A percentile compares a stretch with the other conserved stretches of the same genome.
These are phyloP conservation scores for Penicillium herquei DNA, from an alignment of 495 filamentous ascomycete species.

Conservation along the genomic window DNA sequence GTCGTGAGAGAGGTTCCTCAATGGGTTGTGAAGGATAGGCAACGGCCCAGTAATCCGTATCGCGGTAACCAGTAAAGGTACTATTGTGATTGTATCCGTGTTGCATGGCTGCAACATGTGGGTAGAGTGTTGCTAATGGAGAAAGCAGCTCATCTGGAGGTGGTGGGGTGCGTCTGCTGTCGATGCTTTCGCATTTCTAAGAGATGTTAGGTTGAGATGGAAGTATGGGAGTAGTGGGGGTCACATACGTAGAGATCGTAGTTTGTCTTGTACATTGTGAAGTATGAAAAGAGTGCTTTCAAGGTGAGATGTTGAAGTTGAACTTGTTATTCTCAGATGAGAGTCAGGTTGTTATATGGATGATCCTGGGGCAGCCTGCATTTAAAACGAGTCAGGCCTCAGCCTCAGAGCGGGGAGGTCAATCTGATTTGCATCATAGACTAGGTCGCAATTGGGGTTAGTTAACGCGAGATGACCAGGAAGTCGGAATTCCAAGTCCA, in stretches of 20 bases:
- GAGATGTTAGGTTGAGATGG: background rate
- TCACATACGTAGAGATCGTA: conserved; percentile 33
- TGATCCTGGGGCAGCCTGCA: too few relatives aligned
- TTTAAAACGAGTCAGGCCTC: conserved; percentile 6
- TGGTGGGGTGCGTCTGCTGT: conserved; percentile 23
- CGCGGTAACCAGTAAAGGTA: conserved; percentile 39
- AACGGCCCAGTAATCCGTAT: conserved; percentile 39
- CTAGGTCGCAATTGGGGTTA: background rate
- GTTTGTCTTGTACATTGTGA: conserved; percentile 46
- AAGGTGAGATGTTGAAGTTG: background rate
- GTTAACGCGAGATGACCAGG: background rate
- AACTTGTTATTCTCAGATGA: background rate
- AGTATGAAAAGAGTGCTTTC: background rate
- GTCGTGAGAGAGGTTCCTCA: conserved; percentile 20
- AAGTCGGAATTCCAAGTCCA: background rate
- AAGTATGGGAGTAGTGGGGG: conserved; percentile 27
- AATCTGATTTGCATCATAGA: conserved; percentile 1
- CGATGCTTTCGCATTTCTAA: conserved; percentile 24
- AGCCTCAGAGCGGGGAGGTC: conserved; percentile 10
- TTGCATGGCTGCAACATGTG: conserved; percentile 41
- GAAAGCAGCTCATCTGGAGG: conserved; percentile 37
- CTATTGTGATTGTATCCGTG: conserved; percentile 32
- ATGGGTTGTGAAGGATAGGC: conserved; percentile 31
- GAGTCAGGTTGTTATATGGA: too few relatives aligned
- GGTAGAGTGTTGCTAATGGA: conserved; percentile 39